These are phyloP conservation scores for Xylaria longipes DNA, from an alignment of 495 filamentous ascomycete genomes.

Conservation along the genomic window DNA sequence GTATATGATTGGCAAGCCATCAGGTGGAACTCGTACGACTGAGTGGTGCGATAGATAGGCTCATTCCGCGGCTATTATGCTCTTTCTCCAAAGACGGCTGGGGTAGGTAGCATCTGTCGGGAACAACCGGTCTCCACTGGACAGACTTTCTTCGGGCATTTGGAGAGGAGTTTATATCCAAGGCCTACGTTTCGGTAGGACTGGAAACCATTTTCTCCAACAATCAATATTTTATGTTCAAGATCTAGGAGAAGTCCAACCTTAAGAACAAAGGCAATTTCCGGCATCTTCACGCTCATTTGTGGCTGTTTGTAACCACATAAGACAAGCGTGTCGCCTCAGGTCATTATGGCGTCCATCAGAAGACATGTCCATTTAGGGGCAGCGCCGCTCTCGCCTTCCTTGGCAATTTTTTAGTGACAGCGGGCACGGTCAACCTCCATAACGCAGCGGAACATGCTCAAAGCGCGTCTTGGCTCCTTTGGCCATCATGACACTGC, in stretches of 20 bases:
- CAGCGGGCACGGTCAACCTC: background rate
- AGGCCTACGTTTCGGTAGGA: background rate
- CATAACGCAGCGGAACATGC: background rate
- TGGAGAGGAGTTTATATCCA: constrained; percentile 15
- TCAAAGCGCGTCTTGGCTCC: background rate
- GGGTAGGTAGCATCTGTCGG: constrained; percentile 23
- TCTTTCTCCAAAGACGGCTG: constrained; percentile 2
- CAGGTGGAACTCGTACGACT: constrained; percentile 8
- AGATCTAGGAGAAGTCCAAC: background rate
- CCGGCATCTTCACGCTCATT: too few relatives aligned
- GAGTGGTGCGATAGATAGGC: constrained; percentile 18
- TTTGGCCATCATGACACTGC: background rate
- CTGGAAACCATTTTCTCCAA: background rate
- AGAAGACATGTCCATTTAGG: background rate
- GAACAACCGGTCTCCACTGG: constrained; percentile 23
- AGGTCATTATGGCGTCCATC: background rate
- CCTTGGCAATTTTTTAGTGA: constrained; percentile 4
- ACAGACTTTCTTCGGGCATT: background rate
- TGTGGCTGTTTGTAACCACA: background rate
- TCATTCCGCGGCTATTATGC: constrained; percentile 16
- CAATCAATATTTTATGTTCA: background rate
- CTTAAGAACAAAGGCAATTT: background rate
- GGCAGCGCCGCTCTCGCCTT: background rate
- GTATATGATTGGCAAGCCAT: background rate
- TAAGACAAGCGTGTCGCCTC: background rate